Conservation (phyloP, 768 basidiomycete species). For the Termitomyces sp. region DNA sequence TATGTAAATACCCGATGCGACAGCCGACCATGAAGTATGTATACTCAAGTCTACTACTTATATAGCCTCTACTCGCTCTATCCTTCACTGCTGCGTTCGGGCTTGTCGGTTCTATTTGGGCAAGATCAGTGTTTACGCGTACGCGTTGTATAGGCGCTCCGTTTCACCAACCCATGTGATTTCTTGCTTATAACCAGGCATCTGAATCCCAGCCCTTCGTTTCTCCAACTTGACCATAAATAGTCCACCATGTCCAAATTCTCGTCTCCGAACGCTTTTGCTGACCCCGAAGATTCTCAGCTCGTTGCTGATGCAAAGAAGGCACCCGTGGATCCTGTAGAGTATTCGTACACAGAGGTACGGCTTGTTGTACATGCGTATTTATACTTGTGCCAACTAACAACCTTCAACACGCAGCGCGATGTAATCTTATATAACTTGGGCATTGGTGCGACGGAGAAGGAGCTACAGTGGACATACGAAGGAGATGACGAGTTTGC, state of each 20-base stretch:
- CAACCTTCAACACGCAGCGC: conserved; percentile 35
- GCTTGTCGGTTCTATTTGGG: no score
- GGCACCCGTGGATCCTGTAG: conserved; percentile 46
- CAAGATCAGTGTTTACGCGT: conserved; percentile 1
- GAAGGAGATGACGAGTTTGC: conserved; percentile 87
- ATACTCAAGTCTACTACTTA: no score
- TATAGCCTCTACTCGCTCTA: no score
- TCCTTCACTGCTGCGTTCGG: no score
- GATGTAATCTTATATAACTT: conserved; percentile 96
- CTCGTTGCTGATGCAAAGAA: conserved; percentile 84
- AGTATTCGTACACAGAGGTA: conserved; percentile 77
- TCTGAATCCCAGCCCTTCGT: background rate
- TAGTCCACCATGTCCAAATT: conserved; percentile 34
- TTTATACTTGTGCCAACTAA: background rate
- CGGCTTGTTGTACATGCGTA: background rate
- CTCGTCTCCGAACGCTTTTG: conserved; percentile 48
- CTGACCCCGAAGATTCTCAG: conserved; percentile 80
- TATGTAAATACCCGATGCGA: no score
- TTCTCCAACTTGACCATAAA: background rate
- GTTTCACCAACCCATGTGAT: conserved; percentile 8
- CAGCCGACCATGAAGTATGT: no score
- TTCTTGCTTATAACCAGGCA: background rate
- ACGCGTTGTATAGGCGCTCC: background rate
- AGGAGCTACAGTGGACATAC: conserved; percentile 89
- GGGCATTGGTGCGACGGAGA: conserved; percentile 90